Evolutionary conservation across 768 basidiomycete species (phyloP).

Genomic region (Pluteus cervinus): DNA sequence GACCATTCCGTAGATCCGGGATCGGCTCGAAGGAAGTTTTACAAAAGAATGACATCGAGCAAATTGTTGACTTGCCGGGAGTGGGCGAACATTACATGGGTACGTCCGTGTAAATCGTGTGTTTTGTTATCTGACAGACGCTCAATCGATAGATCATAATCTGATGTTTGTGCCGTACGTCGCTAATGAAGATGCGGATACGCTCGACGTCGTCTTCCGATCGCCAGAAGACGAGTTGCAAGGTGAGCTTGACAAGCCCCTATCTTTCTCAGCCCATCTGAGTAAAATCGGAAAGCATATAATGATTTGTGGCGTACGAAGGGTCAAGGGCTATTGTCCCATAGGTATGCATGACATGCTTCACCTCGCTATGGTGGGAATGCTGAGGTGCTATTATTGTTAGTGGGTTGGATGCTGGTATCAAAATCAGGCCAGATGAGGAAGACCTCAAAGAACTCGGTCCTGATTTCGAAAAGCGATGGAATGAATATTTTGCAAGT

Average conservation of each 20-base stretch:
- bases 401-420: constrained; percentile 49
- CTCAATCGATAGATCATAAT: constrained; percentile 32
- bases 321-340: constrained; percentile 44
- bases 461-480: constrained; percentile 39
- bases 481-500: constrained; percentile 43
- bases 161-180: constrained; percentile 30
- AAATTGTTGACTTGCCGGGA: constrained; percentile 60
- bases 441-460: constrained; percentile 47
- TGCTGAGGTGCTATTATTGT: constrained; percentile 8
- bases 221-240: constrained; percentile 30
- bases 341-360: constrained; percentile 36
- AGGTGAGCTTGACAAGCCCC: constrained; percentile 23
- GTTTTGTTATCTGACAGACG: background rate
- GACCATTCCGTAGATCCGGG: constrained; percentile 41
- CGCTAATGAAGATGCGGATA: constrained; percentile 38
- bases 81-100: constrained; percentile 70
- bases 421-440: constrained; percentile 47
- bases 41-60: constrained; percentile 37
- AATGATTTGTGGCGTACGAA: constrained; percentile 22
- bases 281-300: constrained; percentile 8
- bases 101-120: constrained; percentile 11
- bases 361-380: background rate
- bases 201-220: constrained; percentile 42
- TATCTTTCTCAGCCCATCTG: background rate
- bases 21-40: constrained; percentile 54